A percentile compares a stretch with the other conserved stretches of the same genome.
Evolutionary conservation across 805 yeast species (phyloP).

Genomic region (Lachancea quebecensis): DNA sequence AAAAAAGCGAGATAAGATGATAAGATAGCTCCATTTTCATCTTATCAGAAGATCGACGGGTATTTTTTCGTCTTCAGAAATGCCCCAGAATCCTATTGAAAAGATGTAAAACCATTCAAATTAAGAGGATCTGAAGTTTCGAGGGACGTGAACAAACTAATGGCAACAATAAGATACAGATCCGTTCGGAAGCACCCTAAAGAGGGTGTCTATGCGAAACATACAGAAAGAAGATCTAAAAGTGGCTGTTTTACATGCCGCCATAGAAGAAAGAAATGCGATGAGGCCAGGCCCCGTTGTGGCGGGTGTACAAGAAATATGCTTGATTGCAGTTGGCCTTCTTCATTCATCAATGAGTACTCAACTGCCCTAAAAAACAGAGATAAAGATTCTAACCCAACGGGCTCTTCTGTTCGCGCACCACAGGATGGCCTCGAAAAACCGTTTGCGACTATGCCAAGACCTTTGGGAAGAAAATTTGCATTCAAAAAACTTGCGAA

Average conservation of each 20-base stretch:
- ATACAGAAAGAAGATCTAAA: conserved; percentile 44
- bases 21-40: too few relatives aligned
- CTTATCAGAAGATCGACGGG: too few relatives aligned
- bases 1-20: too few relatives aligned
- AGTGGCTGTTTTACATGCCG: conserved; percentile 77
- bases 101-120: too few relatives aligned
- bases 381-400: not conserved
- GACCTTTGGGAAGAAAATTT: too few relatives aligned
- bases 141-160: not conserved
- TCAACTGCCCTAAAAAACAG: not conserved
- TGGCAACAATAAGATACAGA: conserved; percentile 4
- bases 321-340: conserved; percentile 65
- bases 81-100: too few relatives aligned
- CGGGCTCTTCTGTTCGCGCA: not conserved
- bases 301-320: conserved; percentile 59
- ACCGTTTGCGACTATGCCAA: not conserved
- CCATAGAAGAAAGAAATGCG: conserved; percentile 69
- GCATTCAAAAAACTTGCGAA: not conserved
- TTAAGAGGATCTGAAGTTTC: too few relatives aligned
- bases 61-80: too few relatives aligned
- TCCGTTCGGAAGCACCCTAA: not conserved
- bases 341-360: conserved; percentile 4
- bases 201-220: conserved; percentile 6
- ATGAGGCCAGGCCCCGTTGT: conserved; percentile 63
- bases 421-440: not conserved